Evolutionary conservation across 306 rosid species (phyloP), one percentile per base, ranked within the genome.

Genomic region (Quercus wislizeni): DNA sequence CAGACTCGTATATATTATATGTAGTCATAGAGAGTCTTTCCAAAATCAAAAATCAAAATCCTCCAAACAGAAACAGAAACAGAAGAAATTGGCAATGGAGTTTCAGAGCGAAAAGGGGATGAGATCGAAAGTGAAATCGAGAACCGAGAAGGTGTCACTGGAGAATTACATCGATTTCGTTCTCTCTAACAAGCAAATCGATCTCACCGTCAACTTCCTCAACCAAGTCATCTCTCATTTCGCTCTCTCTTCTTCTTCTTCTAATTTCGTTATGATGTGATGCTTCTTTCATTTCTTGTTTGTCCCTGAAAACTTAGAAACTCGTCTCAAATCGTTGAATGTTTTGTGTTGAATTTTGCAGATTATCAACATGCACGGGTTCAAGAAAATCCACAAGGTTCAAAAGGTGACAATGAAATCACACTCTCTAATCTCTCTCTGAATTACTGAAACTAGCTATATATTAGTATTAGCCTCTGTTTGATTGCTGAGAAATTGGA

Each of bases 331-430:
- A 23, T 6, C 15, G 33, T 25, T 62, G 6, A 33, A 69, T 18
- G 51, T 31, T 20, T 69, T 38, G 74, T 27, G 25, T 20, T 83
- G 23, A 27, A 23, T 31, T 38, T 54, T 17, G 23, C 84, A 90
- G 94, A 87, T 94, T 80, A 81, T 92, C 78, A 31, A 62, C 28
- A 86, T 92, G 87, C 96, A 92, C 82, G 97, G 96, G 28, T 90
- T 89, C 92, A 89, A 74, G 92, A 92, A 85, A 80, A 73, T 89
- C 9, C 80, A 83, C 75, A 81, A 62, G 6, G 73, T 43, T 52
- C 83, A 74, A 15, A 92, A 92, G 98, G 97, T 94, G 35, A 59
- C 13, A 46, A 71, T 68, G n/a, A 31, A 33, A 19, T 54, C 21
- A 13, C 54, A 49, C 54, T 49, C 17, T 49, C 54, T 49, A 49